phyloP scores from a whole-genome alignment of 2,329 filamentous ascomycete genomes.

The Fusarium albosuccineum region DNA sequence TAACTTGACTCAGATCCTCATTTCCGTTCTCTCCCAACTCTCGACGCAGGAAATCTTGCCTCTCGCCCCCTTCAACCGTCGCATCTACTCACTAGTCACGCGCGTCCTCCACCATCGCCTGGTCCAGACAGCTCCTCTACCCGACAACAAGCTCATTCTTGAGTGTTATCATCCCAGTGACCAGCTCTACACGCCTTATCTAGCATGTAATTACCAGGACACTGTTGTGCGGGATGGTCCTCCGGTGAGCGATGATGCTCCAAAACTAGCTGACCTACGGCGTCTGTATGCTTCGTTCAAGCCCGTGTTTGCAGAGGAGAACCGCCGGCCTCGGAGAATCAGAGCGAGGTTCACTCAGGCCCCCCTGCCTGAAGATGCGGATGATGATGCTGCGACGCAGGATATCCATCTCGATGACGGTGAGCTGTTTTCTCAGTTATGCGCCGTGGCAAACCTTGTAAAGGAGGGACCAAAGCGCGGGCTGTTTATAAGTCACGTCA shows the following conservation, averaged over 20 bases:
- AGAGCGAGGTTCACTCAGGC: slow-evolving; percentile 21
- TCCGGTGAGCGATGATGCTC: slow-evolving; percentile 15
- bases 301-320: slow-evolving; percentile 70
- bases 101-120: slow-evolving; percentile 75
- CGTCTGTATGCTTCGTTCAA: slow-evolving; percentile 78
- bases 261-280: slow-evolving; percentile 57
- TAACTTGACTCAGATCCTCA: slow-evolving; percentile 22
- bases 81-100: slow-evolving; percentile 72
- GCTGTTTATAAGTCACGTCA: slow-evolving; percentile 73
- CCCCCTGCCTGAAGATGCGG: slow-evolving; percentile 22
- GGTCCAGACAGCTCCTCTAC: slow-evolving; percentile 50
- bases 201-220: slow-evolving; percentile 74
- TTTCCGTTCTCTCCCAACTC: slow-evolving; percentile 56
- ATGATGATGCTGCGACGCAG: slow-evolving; percentile 65
- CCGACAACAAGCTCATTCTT: slow-evolving; percentile 73
- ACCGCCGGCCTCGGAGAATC: slow-evolving; percentile 52
- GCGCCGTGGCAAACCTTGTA: slow-evolving; percentile 75
- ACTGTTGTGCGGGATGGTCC: slow-evolving; percentile 56
- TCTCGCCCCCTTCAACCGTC: slow-evolving; percentile 70
- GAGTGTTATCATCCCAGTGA: slow-evolving; percentile 83
- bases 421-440: slow-evolving; percentile 82
- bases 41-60: slow-evolving; percentile 66
- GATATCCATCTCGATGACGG: slow-evolving; percentile 75
- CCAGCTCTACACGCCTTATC: slow-evolving; percentile 75
- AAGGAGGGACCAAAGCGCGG: slow-evolving; percentile 72